Percentiles rank a stretch among this genome's conserved stretches.
Conservation (phyloP, 2,329 filamentous ascomycete genomes). For the Talaromyces sp. region DNA sequence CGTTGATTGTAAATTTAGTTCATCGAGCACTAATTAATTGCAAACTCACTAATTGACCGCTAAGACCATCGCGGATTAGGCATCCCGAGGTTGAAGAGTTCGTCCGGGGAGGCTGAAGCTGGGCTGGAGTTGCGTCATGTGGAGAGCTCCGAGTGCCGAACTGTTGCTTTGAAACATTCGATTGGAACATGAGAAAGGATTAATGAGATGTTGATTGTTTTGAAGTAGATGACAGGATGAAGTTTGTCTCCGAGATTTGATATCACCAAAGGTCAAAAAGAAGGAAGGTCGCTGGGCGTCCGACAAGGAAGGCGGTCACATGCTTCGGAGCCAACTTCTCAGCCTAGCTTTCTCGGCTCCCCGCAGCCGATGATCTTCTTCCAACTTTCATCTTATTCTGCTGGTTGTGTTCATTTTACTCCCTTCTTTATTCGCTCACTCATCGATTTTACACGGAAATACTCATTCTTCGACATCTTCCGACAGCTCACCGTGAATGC, state of each 20-base stretch:
- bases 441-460: background rate
- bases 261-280: background rate
- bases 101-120: background rate
- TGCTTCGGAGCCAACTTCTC: slow-evolving; percentile 5
- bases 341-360: slow-evolving; percentile 3
- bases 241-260: background rate
- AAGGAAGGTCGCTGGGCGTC: background rate
- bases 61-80: slow-evolving; percentile 5
- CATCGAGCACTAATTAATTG: background rate
- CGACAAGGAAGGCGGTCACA: slow-evolving; percentile 1
- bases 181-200: background rate
- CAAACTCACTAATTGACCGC: background rate
- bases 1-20: background rate
- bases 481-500: slow-evolving; percentile 6
- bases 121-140: slow-evolving; percentile 6
- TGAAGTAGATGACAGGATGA: background rate
- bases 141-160: slow-evolving; percentile 2
- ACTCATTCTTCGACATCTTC: background rate
- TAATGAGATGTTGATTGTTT: background rate
- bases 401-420: background rate
- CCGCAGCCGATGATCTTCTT: slow-evolving; percentile 6
- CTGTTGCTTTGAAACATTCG: background rate
- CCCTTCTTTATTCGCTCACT: background rate
- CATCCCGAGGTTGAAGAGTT: slow-evolving; percentile 4
- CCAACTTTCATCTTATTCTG: background rate